These are phyloP conservation scores for Tulasnella calospora DNA, from an alignment of 768 basidiomycete species.

Conservation along the genomic window DNA sequence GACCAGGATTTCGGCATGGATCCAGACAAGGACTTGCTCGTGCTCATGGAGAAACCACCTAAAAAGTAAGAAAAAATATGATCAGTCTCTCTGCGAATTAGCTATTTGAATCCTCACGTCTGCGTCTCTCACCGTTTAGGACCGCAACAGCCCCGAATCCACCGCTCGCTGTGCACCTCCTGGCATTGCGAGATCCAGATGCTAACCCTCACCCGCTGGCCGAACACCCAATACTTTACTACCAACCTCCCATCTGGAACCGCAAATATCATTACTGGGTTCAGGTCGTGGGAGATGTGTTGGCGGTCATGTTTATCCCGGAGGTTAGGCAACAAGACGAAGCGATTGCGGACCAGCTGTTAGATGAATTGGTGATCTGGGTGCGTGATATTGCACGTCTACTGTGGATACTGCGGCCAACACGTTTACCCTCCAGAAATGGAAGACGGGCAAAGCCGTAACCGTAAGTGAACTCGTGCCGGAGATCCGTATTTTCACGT, in stretches of 20 bases:
- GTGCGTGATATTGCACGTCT: background rate
- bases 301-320: constrained; percentile 10
- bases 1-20: constrained; percentile 24
- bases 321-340: background rate
- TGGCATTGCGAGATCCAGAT: background rate
- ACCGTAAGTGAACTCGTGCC: background rate
- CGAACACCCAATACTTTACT: background rate
- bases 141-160: background rate
- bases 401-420: background rate
- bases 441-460: constrained; percentile 16
- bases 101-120: background rate
- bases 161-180: constrained; percentile 8
- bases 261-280: constrained; percentile 12
- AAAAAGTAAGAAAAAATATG: background rate
- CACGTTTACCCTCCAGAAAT: background rate
- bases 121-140: background rate
- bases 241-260: constrained; percentile 6
- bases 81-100: background rate
- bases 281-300: constrained; percentile 17
- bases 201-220: constrained; percentile 7
- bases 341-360: background rate
- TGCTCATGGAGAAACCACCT: constrained; percentile 9
- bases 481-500: background rate
- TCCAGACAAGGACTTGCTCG: constrained; percentile 19
- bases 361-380: constrained; percentile 14